Evolutionary conservation across 192 early-diverging fungal species (phyloP).

Genomic region (Backusella sp.): DNA sequence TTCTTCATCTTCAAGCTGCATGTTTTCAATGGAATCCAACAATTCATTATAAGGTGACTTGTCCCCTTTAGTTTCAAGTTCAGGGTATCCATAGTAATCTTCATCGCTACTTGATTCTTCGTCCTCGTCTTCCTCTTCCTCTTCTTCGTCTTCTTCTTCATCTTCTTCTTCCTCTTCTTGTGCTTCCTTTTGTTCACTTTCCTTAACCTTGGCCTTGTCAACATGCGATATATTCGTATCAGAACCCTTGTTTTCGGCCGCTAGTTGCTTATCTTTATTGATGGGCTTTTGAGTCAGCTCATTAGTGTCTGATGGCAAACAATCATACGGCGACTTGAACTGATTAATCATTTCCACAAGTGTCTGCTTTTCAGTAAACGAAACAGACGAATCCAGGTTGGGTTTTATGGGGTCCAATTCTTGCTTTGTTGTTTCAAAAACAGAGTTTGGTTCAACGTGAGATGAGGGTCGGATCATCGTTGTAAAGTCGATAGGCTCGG

Average conservation of each 20-base stretch:
- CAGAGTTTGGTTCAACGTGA: neutral
- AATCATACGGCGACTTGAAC: constrained; percentile 12
- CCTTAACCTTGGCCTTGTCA: neutral
- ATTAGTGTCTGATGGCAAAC: neutral
- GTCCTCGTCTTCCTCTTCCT: neutral
- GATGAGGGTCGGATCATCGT: neutral
- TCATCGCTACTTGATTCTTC: neutral
- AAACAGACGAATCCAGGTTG: neutral
- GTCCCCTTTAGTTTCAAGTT: neutral
- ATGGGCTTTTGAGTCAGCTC: neutral
- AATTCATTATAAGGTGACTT: constrained; percentile 23
- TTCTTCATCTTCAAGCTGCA: constrained; percentile 10
- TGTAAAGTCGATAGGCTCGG: constrained; percentile 15
- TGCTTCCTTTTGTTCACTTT: neutral
- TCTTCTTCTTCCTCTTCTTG: neutral
- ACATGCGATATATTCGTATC: neutral
- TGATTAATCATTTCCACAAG: constrained; percentile 23
- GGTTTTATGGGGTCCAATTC: neutral
- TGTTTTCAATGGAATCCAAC: neutral
- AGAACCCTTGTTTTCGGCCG: neutral
- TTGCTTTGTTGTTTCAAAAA: constrained; percentile 17
- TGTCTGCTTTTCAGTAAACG: constrained; percentile 12
- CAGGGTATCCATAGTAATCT: neutral
- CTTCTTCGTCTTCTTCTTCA: neutral
- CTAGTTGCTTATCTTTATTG: neutral